Conservation (phyloP, 108 stramenopile genomes). For the Fragilaria radians region DNA sequence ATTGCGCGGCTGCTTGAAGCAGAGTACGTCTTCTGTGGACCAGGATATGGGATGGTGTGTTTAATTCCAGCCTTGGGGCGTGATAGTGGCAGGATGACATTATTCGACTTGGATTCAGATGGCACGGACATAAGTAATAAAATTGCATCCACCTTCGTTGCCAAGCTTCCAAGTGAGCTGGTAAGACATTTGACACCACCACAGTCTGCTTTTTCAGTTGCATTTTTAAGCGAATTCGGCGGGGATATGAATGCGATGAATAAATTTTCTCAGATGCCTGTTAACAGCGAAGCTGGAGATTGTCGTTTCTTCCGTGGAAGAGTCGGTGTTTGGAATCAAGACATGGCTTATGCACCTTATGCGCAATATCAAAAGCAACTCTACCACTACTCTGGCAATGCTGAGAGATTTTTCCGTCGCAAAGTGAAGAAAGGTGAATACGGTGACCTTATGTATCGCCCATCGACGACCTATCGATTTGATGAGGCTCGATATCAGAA, state of each 20-base stretch:
- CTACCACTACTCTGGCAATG: constrained; percentile 3
- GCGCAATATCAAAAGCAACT: constrained; percentile 2
- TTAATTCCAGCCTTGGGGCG: not conserved
- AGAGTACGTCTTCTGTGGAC: constrained; percentile 5
- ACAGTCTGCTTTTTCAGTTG: no score
- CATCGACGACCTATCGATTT: constrained; percentile 1
- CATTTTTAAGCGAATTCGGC: no score
- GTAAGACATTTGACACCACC: no score
- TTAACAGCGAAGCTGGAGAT: not conserved
- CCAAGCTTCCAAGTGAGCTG: no score
- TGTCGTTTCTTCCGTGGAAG: constrained; percentile 2
- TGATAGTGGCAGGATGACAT: no score
- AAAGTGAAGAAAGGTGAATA: not conserved
- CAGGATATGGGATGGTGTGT: not conserved
- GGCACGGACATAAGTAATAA: no score
- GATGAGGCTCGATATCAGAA: not conserved
- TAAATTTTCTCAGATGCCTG: not conserved
- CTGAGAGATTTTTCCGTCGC: constrained; percentile 2
- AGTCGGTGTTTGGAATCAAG: not conserved
- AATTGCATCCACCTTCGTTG: no score
- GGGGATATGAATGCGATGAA: not conserved
- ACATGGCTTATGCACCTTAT: constrained; percentile 2
- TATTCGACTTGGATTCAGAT: no score
- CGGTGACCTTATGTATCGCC: not conserved
- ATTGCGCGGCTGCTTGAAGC: not conserved